Evolutionary conservation across 1,284 basidiomycete genomes (phyloP).

Genomic region (Entoloma clypeatum): DNA sequence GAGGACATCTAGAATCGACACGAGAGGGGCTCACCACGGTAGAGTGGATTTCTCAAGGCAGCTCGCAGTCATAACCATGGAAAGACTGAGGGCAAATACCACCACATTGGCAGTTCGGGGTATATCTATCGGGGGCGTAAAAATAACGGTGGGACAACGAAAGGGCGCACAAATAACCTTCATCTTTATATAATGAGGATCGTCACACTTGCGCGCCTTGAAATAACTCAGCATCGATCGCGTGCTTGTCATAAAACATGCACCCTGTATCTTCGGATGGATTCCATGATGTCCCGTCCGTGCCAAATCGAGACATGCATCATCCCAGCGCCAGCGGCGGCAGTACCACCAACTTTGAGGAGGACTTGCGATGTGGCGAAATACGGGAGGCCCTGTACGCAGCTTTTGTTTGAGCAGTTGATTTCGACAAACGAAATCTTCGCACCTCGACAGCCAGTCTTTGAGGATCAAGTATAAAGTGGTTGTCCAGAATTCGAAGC

Average conservation of each 20-base stretch:
- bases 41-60: slow-evolving; percentile 51
- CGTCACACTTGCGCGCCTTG: slow-evolving; percentile 36
- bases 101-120: slow-evolving; percentile 57
- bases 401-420: background rate
- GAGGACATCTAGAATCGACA: background rate
- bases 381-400: slow-evolving; percentile 38
- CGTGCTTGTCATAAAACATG: background rate
- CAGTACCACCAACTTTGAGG: slow-evolving; percentile 35
- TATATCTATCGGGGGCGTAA: slow-evolving; percentile 34
- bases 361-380: slow-evolving; percentile 41
- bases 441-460: slow-evolving; percentile 34
- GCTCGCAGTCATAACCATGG: slow-evolving; percentile 47
- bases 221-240: slow-evolving; percentile 7
- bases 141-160: background rate
- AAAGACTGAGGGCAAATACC: slow-evolving; percentile 51
- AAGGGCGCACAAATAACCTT: slow-evolving; percentile 28
- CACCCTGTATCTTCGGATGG: slow-evolving; percentile 35
- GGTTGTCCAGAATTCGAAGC: slow-evolving; percentile 29
- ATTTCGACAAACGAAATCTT: background rate
- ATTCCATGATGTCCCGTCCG: slow-evolving; percentile 41
- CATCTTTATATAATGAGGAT: slow-evolving; percentile 55
- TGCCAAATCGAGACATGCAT: slow-evolving; percentile 49
- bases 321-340: slow-evolving; percentile 42
- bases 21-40: slow-evolving; percentile 20
- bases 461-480: slow-evolving; percentile 39